Evolutionary conservation across 2,329 filamentous ascomycete genomes (phyloP), one percentile per base, ranked within the genome.

Genomic region (Penicillium sp.): DNA sequence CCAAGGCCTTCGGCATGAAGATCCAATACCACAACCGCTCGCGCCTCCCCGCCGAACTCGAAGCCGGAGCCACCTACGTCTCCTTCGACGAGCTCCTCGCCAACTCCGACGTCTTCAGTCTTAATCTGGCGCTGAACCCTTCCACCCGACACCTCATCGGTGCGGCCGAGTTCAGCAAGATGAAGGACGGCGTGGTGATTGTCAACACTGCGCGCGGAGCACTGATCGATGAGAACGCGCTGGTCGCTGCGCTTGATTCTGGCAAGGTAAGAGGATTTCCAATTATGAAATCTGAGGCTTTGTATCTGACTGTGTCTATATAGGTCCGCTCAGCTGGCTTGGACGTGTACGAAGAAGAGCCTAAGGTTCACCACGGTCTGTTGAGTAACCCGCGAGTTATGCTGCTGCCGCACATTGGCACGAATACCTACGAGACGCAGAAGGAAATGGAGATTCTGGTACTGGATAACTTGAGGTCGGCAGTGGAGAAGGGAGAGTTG

Each of bases 381-480:
- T 63, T 80, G 24, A 73, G 73, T 49, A 79, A 78, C 63, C 72
- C 75, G 4, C 72, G 71, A 41, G 76, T 77, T n/a, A 83, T 87
- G 64, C 65, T 87, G 63, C 69, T 87, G 61, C 85, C 85, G 40
- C 85, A 87, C 65, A 82, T 87, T 62, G 85, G 85, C 19, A 87
- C 85, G 1, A 80, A 75, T 60, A 87, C 84, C 11, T 82, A 79
- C 67, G 85, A 87, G 71, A 86, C 84, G 22, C 84, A 86, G 73
- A 82, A 80, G 63, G 83, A 85, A 55, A 87, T 87, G 85, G 85
- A 87, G 70, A 67, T 85, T 54, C 68, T 86, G 62, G 84, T 86
- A 18, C 60, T 87, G 69, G 78, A 84, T 35, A 87, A 87, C 63
- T 62, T 88, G 70, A 81, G 81, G 67, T 79, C 75, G 35, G 85